Base-by-base conservation (phyloP, 768 basidiomycete species). In the Auricularia sp. region DNA sequence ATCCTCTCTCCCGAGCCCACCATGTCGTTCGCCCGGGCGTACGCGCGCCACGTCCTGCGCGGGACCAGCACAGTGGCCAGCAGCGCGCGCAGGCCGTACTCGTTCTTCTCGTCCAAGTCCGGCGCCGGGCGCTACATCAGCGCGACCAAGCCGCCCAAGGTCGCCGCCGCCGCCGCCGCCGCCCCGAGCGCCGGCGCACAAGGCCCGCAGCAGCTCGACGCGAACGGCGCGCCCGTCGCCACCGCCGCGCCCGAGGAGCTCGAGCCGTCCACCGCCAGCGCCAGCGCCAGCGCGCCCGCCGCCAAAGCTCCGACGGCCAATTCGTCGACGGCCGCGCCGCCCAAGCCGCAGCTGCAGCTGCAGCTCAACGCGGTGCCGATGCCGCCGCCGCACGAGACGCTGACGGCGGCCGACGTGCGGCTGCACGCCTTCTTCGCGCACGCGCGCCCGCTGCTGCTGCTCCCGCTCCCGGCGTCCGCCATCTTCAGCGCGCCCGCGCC, bases 351-450 rank as follows among this genome's bases (percentile, higher is more conserved):
- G 62, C 37, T 24, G 63, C 62, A 7, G 62, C 37, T 24, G n/a
- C n/a, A 18, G 45, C 54, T 39, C 8, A 56, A 66, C n/a, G 36
- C 59, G 8, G 59, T 35, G 35, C 21, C 58, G 36, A 45, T 36
- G 21, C 58, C 63, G 33, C 61, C 66, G 54, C 51, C 35, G 35
- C 61, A 62, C 64, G 18, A 45, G 44, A 37, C 29, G 62, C 54
- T 45, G 36, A 61, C 63, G 51, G 64, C 67, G n/a, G 61, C 64
- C 59, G 58, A 64, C 13, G 45, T 68, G 18, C 67, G 65, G 36
- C 68, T 68, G 13, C 66, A 68, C 63, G 58, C 64, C 51, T 67
- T 68, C 62, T 68, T 68, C 54, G 65, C 68, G 44, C 68, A 64
- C 16, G 63, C 67, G 37, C 59, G 68, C 29, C 68, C 68, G 14